Evolutionary conservation across 345 rosid genomes (phyloP).

Genomic region (Brassica juncea): DNA sequence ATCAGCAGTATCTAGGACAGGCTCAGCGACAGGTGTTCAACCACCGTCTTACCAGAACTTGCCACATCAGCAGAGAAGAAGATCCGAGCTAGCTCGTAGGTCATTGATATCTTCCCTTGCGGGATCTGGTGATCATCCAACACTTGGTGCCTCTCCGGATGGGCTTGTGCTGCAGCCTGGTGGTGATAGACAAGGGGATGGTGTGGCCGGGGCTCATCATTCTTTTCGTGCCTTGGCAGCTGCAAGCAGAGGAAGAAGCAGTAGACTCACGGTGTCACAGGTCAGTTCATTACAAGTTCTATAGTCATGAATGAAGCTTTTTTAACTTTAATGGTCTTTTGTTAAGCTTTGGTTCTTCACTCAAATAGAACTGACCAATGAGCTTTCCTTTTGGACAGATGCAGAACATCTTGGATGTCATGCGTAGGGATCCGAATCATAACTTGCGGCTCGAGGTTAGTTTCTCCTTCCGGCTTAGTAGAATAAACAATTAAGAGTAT

Average conservation of each 20-base stretch:
- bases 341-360: neutral
- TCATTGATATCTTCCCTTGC: conserved; percentile 60
- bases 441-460: conserved; percentile 76
- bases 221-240: conserved; percentile 63
- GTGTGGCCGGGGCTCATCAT: conserved; percentile 54
- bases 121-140: conserved; percentile 33
- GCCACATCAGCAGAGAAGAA: conserved; percentile 59
- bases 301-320: neutral
- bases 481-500: conserved; percentile 2
- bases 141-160: conserved; percentile 50
- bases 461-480: neutral
- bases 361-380: conserved; percentile 33
- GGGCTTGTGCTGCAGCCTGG: conserved; percentile 58
- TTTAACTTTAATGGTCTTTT: conserved; percentile 8
- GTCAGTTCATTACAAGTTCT: conserved; percentile 46
- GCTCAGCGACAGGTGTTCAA: conserved; percentile 40
- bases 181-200: conserved; percentile 69
- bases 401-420: conserved; percentile 79
- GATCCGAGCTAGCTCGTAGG: conserved; percentile 74
- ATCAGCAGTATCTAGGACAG: conserved; percentile 45
- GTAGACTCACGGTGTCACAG: conserved; percentile 74
- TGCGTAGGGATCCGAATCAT: conserved; percentile 65
- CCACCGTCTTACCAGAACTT: conserved; percentile 53
- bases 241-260: conserved; percentile 80
- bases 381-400: conserved; percentile 49